Percentiles rank a stretch among this genome's conserved stretches.
Conservation (phyloP, 805 yeast genomes). For the Ogataea salicorniae region DNA sequence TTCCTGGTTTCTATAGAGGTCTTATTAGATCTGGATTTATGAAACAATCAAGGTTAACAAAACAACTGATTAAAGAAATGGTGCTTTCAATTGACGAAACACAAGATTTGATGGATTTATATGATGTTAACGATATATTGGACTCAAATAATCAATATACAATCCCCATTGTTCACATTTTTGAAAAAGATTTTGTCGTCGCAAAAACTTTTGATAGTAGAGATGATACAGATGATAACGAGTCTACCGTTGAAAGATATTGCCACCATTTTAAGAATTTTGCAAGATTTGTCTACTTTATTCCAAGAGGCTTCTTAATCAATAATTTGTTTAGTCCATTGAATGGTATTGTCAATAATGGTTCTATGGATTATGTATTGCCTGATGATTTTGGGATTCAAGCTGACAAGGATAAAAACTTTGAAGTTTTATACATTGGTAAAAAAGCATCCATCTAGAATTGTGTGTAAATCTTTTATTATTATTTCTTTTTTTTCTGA, state of each 20-base stretch:
- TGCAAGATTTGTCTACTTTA: constrained; percentile 2
- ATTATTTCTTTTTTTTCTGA: background rate
- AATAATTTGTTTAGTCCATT: constrained; percentile 14
- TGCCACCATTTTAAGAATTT: background rate
- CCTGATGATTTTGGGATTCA: constrained; percentile 7
- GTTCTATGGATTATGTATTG: constrained; percentile 16
- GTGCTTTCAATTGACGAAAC: constrained; percentile 12
- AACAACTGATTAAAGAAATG: constrained; percentile 16
- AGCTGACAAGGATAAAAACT: constrained; percentile 7
- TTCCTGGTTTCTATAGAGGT: constrained; percentile 45
- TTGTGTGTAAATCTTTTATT: too few relatives aligned
- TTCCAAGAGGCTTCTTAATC: constrained; percentile 8
- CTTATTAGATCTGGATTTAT: constrained; percentile 46
- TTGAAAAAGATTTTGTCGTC: constrained; percentile 21
- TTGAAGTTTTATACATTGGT: constrained; percentile 22
- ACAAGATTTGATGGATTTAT: constrained; percentile 4
- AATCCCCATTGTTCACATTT: constrained; percentile 24
- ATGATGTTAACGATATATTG: constrained; percentile 7
- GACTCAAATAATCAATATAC: constrained; percentile 6
- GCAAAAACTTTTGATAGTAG: constrained; percentile 4
- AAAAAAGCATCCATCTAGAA: constrained; percentile 9
- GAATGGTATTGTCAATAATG: constrained; percentile 15
- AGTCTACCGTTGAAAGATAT: constrained; percentile 2
- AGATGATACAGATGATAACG: background rate
- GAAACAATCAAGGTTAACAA: constrained; percentile 30